A percentile compares a stretch with the other conserved stretches of the same genome.
Evolutionary conservation across 2,329 filamentous ascomycete genomes (phyloP).

Genomic region (Beauveria medogensis): DNA sequence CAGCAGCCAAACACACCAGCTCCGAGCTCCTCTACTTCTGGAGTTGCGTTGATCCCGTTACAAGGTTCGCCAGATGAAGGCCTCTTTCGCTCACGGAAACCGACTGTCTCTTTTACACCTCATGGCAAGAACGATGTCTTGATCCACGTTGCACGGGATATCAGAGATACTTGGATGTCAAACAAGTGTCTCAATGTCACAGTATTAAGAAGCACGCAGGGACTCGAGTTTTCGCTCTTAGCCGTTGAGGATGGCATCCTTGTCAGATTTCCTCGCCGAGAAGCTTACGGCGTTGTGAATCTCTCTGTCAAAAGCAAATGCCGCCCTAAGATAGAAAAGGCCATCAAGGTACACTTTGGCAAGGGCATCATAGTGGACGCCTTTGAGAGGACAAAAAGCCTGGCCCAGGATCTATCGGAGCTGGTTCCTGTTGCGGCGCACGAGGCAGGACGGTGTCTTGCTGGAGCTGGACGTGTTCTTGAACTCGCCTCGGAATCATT

Average conservation of each 20-base stretch:
- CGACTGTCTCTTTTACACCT: conserved; percentile 22
- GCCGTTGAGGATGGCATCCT: conserved; percentile 43
- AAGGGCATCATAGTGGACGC: conserved; percentile 36
- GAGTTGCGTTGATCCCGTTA: conserved; percentile 23
- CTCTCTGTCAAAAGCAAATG: conserved; percentile 50
- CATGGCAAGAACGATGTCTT: conserved; percentile 42
- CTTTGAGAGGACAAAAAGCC: conserved; percentile 34
- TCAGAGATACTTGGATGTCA: conserved; percentile 47
- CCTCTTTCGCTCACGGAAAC: conserved; percentile 26
- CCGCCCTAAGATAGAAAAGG: conserved; percentile 53
- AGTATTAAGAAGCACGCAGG: conserved; percentile 39
- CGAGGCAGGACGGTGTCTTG: conserved; percentile 30
- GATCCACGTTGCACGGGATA: conserved; percentile 40
- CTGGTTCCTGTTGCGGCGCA: conserved; percentile 32
- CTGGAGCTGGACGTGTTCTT: conserved; percentile 25
- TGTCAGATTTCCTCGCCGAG: conserved; percentile 42
- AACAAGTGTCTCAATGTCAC: conserved; percentile 49
- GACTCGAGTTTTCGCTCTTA: conserved; percentile 41
- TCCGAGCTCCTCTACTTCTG: conserved; percentile 15
- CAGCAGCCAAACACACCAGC: background rate
- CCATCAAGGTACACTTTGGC: conserved; percentile 53
- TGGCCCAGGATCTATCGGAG: conserved; percentile 34
- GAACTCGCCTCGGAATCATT: conserved; percentile 22
- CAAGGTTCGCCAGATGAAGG: conserved; percentile 25
- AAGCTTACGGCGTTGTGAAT: conserved; percentile 50